A percentile compares a stretch with the other conserved stretches of the same genome.
Evolutionary conservation across 352 stramenopile genomes (phyloP).

Genomic region (Phytophthora lateralis): DNA sequence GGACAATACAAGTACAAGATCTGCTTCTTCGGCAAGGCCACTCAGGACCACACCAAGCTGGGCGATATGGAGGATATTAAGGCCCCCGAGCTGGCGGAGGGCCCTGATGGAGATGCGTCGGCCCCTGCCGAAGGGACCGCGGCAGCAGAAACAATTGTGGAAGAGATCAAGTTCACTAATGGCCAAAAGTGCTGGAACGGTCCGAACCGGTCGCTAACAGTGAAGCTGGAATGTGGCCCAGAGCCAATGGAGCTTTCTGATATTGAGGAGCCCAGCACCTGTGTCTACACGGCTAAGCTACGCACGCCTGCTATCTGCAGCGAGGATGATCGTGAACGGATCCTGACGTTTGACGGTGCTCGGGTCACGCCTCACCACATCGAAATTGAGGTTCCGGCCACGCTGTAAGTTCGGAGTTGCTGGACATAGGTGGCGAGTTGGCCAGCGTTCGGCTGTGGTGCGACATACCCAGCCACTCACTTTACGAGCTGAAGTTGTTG

Average conservation of each 20-base stretch:
- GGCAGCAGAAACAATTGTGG: constrained; percentile 12
- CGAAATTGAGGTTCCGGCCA: constrained; percentile 65
- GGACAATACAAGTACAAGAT: constrained; percentile 88
- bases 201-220: constrained; percentile 75
- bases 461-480: background rate
- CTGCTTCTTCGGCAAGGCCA: constrained; percentile 85
- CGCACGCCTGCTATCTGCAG: constrained; percentile 79
- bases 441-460: background rate
- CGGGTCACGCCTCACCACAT: constrained; percentile 55
- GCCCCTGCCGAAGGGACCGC: constrained; percentile 1
- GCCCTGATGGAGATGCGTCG: constrained; percentile 2
- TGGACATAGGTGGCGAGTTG: background rate
- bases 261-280: constrained; percentile 86
- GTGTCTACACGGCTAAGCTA: constrained; percentile 85
- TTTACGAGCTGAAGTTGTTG: constrained; percentile 13
- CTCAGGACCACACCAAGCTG: constrained; percentile 81
- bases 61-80: constrained; percentile 65
- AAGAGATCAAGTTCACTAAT: constrained; percentile 61
- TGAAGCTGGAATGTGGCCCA: constrained; percentile 74
- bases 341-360: constrained; percentile 40
- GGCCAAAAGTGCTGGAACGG: constrained; percentile 91
- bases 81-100: constrained; percentile 1
- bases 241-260: constrained; percentile 65
- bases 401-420: constrained; percentile 33
- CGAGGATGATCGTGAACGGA: constrained; percentile 35